Conservation (phyloP, 176 grass and related monocot species). For the Aegilops bicornis region DNA sequence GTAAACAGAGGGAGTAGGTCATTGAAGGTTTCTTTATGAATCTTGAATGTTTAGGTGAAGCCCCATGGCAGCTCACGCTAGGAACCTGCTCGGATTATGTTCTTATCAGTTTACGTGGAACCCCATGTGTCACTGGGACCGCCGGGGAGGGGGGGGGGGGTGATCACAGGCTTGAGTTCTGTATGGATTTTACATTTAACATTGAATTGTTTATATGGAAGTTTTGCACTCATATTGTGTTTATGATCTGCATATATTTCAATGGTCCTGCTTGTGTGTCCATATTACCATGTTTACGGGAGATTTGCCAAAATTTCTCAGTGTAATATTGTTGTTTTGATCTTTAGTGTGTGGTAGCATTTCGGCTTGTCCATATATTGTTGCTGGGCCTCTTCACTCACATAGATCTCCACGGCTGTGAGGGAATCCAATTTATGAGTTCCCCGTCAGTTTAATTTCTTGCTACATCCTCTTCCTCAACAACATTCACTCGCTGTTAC, state of each 20-base stretch:
- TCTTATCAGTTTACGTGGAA: background rate
- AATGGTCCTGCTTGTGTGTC: background rate
- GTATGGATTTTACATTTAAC: background rate
- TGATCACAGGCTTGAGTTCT: background rate
- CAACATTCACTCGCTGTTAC: background rate
- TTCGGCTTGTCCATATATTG: background rate
- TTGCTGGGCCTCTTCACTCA: background rate
- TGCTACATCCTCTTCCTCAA: background rate
- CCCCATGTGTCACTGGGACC: background rate
- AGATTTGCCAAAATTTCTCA: background rate
- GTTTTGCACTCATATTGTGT: background rate
- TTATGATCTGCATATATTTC: background rate
- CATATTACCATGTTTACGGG: background rate
- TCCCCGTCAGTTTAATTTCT: background rate
- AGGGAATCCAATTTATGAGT: background rate
- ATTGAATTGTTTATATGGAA: background rate
- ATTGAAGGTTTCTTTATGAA: conserved; percentile 12
- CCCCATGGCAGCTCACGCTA: background rate
- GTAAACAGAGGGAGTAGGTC: background rate
- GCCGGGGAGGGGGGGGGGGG: background rate
- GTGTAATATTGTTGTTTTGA: background rate
- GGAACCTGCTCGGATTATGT: background rate
- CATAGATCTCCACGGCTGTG: background rate
- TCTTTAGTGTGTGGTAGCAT: background rate
- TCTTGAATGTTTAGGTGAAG: conserved; percentile 3